Conservation (phyloP, 257 asterid species). For the Lycium barbarum region DNA sequence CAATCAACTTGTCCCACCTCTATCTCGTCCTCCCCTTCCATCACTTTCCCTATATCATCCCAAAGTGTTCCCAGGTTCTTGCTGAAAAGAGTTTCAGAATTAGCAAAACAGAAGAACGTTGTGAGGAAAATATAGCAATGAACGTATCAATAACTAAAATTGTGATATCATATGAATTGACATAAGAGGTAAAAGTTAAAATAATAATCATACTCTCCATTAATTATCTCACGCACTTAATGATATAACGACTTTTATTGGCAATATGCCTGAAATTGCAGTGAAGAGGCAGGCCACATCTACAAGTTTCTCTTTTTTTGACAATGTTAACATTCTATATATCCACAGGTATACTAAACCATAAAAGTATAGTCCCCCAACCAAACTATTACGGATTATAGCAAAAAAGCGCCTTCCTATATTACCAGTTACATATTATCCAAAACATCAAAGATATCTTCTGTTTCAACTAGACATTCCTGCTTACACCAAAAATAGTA, state of each 20-base stretch:
- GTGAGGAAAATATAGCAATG: not conserved
- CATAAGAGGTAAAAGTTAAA: not conserved
- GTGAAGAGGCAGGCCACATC: constrained; percentile 12
- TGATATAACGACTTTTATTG: not conserved
- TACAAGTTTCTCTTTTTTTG: too few relatives aligned
- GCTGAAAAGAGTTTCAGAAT: constrained; percentile 50
- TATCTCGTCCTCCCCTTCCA: constrained; percentile 96
- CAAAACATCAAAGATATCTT: too few relatives aligned
- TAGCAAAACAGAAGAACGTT: constrained; percentile 7
- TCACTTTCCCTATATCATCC: constrained; percentile 95
- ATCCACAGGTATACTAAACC: too few relatives aligned
- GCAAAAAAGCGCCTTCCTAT: too few relatives aligned
- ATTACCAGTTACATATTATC: too few relatives aligned
- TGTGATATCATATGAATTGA: not conserved
- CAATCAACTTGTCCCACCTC: constrained; percentile 98
- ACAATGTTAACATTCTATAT: too few relatives aligned
- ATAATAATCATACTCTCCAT: not conserved
- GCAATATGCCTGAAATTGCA: constrained; percentile 18
- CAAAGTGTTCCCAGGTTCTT: constrained; percentile 89
- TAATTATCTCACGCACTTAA: not conserved
- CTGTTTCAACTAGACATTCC: too few relatives aligned
- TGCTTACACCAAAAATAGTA: too few relatives aligned
- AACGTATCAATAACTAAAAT: not conserved
- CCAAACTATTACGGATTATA: too few relatives aligned
- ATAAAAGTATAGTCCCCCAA: too few relatives aligned